A percentile compares a stretch with the other conserved stretches of the same genome.
Conservation (phyloP, 2,329 filamentous ascomycete species). For the Monosporascus sp. region DNA sequence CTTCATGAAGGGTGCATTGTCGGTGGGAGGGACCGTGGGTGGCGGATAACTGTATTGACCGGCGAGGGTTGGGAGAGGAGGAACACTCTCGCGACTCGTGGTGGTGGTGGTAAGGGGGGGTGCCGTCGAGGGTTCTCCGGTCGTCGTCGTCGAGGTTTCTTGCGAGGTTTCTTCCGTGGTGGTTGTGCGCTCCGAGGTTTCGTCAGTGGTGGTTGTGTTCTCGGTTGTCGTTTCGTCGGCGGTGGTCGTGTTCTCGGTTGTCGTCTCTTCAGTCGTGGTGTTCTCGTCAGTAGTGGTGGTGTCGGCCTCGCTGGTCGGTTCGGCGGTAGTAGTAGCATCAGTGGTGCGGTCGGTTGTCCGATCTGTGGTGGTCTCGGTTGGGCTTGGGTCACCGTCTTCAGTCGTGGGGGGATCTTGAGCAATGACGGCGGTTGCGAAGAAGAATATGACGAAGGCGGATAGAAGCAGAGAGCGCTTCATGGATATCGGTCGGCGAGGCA, state of each 20-base stretch:
- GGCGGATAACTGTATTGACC: constrained; percentile 62
- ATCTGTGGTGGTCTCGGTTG: neutral
- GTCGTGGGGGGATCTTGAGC: constrained; percentile 8
- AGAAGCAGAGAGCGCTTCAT: constrained; percentile 11
- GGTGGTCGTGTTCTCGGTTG: neutral
- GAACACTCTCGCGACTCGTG: neutral
- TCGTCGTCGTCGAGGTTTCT: neutral
- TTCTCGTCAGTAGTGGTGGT: neutral
- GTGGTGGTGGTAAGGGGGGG: neutral
- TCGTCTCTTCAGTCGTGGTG: neutral
- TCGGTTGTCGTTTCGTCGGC: neutral
- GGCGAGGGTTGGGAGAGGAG: constrained; percentile 46
- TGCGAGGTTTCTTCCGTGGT: neutral
- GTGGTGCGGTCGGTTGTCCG: neutral
- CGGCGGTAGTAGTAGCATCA: constrained; percentile 4
- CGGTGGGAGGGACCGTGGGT: constrained; percentile 74
- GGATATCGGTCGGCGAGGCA: constrained; percentile 1
- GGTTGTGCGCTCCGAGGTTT: neutral
- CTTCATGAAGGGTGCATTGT: constrained; percentile 87
- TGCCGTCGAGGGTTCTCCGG: neutral
- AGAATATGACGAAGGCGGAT: constrained; percentile 4
- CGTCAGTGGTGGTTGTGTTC: neutral
- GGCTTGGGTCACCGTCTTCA: neutral
- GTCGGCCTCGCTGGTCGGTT: constrained; percentile 5
- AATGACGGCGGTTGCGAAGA: constrained; percentile 7